Conservation (phyloP, 257 asterid genomes). For the Mitragyna speciosa region DNA sequence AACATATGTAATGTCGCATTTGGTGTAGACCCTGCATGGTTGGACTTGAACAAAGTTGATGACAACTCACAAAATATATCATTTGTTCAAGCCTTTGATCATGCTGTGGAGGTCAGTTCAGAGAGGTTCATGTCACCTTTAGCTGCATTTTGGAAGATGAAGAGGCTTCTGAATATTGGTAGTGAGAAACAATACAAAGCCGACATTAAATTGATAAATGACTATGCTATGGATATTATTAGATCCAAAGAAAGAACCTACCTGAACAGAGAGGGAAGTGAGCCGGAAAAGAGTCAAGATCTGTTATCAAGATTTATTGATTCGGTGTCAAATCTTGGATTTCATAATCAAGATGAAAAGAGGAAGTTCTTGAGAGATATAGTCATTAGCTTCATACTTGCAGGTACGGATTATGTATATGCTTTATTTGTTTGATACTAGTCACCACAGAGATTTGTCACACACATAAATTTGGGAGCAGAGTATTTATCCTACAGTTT, state of each 20-base stretch:
- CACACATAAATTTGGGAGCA: neutral
- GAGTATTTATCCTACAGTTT: neutral
- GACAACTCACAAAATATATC: slow-evolving; percentile 10
- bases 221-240: slow-evolving; percentile 35
- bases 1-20: slow-evolving; percentile 37
- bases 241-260: slow-evolving; percentile 21
- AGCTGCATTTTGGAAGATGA: slow-evolving; percentile 39
- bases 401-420: slow-evolving; percentile 19
- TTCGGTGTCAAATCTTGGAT: slow-evolving; percentile 18
- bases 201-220: slow-evolving; percentile 26
- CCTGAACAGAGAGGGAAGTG: neutral
- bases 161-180: slow-evolving; percentile 39
- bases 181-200: slow-evolving; percentile 33
- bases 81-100: slow-evolving; percentile 38
- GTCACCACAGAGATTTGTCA: neutral
- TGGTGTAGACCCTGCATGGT: slow-evolving; percentile 34
- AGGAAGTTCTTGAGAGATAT: slow-evolving; percentile 44
- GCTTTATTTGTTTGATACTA: neutral
- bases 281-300: slow-evolving; percentile 21
- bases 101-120: slow-evolving; percentile 32
- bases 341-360: slow-evolving; percentile 27
- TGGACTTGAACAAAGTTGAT: slow-evolving; percentile 7
- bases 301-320: slow-evolving; percentile 39
- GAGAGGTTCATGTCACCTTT: slow-evolving; percentile 35
- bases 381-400: slow-evolving; percentile 46